Percentiles rank a stretch among this genome's conserved stretches.
Conservation (phyloP, 2,329 filamentous ascomycete species). For the Anthostomella pinea region DNA sequence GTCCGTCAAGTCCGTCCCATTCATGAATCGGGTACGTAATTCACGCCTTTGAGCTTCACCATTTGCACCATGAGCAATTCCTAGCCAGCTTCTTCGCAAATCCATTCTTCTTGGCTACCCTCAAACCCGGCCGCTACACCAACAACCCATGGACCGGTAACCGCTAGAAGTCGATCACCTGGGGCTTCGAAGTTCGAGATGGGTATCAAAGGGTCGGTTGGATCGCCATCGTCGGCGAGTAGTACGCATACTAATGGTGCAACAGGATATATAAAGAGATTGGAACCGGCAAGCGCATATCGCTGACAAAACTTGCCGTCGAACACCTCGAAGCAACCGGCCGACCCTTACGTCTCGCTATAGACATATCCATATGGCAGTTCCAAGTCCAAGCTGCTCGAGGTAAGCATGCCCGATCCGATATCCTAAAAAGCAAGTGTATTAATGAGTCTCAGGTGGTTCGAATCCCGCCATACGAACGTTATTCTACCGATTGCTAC, state of each 20-base stretch:
- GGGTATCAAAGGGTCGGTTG: conserved; percentile 63
- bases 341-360: conserved; percentile 78
- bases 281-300: conserved; percentile 73
- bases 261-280: conserved; percentile 85
- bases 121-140: too few species aligned
- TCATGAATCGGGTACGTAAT: conserved; percentile 8
- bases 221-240: too few species aligned
- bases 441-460: conserved; percentile 63
- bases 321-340: conserved; percentile 69
- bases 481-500: conserved; percentile 85
- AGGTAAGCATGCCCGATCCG: too few species aligned
- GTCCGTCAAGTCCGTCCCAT: too few species aligned
- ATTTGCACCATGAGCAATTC: conserved; percentile 4
- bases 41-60: conserved; percentile 6
- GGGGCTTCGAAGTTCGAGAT: too few species aligned
- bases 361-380: conserved; percentile 96
- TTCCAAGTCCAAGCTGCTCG: conserved; percentile 86
- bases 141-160: background rate
- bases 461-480: conserved; percentile 87
- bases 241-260: too few species aligned
- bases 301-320: conserved; percentile 78
- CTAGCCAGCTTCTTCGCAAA: background rate
- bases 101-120: background rate
- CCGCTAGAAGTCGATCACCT: too few species aligned
- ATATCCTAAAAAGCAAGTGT: too few species aligned